phyloP scores from a whole-genome alignment of 345 rosid species.

The Salix dunnii region DNA sequence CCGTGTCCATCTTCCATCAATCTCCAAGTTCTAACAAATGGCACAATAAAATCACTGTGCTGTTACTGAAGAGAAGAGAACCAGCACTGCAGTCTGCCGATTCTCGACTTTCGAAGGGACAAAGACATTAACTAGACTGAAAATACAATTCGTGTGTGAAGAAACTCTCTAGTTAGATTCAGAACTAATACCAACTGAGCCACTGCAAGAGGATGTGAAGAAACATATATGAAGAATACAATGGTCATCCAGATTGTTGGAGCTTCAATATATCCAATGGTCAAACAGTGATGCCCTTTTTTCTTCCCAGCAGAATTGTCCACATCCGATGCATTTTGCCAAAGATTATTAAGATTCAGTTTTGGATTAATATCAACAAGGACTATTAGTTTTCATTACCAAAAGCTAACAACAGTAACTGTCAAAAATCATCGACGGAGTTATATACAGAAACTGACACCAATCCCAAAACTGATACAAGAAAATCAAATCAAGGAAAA shows the following conservation, averaged over 20 bases:
- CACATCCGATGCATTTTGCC: not conserved
- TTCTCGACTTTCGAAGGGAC: not conserved
- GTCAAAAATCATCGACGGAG: not conserved
- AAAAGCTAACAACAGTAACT: not conserved
- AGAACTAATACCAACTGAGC: not conserved
- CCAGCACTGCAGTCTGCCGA: not conserved
- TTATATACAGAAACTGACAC: not conserved
- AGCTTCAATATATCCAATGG: not conserved
- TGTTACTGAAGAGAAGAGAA: not conserved
- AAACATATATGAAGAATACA: not conserved
- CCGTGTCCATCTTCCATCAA: too few species aligned
- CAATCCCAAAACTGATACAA: not conserved
- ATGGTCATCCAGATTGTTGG: not conserved
- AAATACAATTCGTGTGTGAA: not conserved
- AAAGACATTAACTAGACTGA: not conserved
- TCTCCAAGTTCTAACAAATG: too few species aligned
- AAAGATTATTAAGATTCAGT: not conserved
- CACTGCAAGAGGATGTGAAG: not conserved
- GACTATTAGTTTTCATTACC: not conserved
- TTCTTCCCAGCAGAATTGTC: not conserved
- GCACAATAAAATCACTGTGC: not conserved
- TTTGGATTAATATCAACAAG: not conserved
- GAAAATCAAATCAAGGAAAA: not conserved
- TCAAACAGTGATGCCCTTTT: not conserved
- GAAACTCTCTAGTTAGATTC: not conserved